Evolutionary conservation across 78 protist species (phyloP).

Genomic region (Planoprotostelium fungivorum): DNA sequence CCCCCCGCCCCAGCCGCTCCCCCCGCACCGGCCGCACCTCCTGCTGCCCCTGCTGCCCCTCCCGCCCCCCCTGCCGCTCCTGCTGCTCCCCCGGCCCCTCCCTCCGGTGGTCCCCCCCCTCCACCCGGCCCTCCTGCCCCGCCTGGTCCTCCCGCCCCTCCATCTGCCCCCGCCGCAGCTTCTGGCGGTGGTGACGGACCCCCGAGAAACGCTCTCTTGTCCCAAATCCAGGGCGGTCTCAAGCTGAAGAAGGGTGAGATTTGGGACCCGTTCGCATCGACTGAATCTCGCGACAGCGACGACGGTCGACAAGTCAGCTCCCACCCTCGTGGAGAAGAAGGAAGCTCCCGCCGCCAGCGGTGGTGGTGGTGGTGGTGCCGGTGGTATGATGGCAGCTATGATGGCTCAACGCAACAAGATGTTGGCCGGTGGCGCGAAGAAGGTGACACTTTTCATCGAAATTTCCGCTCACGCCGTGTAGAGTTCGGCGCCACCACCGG

Average conservation of each 20-base stretch:
- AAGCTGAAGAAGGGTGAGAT: slow-evolving; percentile 40
- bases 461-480: not conserved
- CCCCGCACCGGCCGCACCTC: slow-evolving; percentile 11
- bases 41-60: not conserved
- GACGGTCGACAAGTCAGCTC: slow-evolving; percentile 45
- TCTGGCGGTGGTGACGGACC: slow-evolving; percentile 14
- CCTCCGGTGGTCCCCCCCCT: slow-evolving; percentile 18
- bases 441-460: not conserved
- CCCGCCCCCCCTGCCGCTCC: slow-evolving; percentile 24
- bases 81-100: slow-evolving; percentile 7
- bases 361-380: slow-evolving; percentile 42
- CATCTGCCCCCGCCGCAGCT: slow-evolving; percentile 23
- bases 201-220: slow-evolving; percentile 31
- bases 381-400: slow-evolving; percentile 52
- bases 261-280: not conserved
- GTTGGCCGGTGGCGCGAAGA: slow-evolving; percentile 25
- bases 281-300: slow-evolving; percentile 11
- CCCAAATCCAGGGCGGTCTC: slow-evolving; percentile 37
- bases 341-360: not conserved
- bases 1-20: slow-evolving; percentile 10
- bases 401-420: slow-evolving; percentile 43
- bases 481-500: slow-evolving; percentile 4
- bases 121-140: slow-evolving; percentile 12
- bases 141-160: slow-evolving; percentile 12
- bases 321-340: not conserved